Evolutionary conservation across 768 basidiomycete genomes (phyloP).

Genomic region (Tulasnella sp.): DNA sequence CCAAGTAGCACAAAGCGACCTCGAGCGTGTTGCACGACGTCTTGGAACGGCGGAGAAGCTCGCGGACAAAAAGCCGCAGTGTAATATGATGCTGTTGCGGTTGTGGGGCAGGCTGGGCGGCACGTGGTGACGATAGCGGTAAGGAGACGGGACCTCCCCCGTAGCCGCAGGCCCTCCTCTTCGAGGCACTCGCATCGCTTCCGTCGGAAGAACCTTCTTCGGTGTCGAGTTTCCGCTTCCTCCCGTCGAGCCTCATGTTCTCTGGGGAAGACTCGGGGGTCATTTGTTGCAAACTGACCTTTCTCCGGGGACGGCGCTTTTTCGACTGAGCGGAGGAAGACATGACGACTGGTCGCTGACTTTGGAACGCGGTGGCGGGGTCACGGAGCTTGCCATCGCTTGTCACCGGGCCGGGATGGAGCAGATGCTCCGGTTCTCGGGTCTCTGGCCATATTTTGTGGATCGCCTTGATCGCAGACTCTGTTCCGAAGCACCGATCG

Average conservation of each 20-base stretch:
- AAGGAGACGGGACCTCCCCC: neutral
- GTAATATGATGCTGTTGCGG: neutral
- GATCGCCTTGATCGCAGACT: constrained; percentile 7
- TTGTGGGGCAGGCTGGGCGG: neutral
- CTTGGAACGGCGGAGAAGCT: constrained; percentile 74
- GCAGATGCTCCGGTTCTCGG: neutral
- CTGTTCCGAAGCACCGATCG: neutral
- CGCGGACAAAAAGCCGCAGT: constrained; percentile 52
- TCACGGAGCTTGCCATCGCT: constrained; percentile 6
- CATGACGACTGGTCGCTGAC: neutral
- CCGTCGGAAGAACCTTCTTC: neutral
- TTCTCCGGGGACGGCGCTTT: neutral
- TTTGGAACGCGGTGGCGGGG: neutral
- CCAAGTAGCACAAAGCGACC: constrained; percentile 77
- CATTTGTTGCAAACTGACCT: neutral
- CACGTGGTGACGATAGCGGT: neutral
- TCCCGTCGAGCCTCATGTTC: too few relatives aligned
- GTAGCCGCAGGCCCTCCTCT: neutral
- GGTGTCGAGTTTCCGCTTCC: neutral
- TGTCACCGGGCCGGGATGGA: neutral
- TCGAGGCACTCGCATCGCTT: neutral
- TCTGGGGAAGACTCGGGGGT: constrained; percentile 7
- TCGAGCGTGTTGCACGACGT: constrained; percentile 76
- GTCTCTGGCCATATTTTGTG: constrained; percentile 14
- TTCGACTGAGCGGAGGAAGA: neutral